Evolutionary conservation across 768 basidiomycete genomes (phyloP).

Genomic region (Nidularia pulvinata): DNA sequence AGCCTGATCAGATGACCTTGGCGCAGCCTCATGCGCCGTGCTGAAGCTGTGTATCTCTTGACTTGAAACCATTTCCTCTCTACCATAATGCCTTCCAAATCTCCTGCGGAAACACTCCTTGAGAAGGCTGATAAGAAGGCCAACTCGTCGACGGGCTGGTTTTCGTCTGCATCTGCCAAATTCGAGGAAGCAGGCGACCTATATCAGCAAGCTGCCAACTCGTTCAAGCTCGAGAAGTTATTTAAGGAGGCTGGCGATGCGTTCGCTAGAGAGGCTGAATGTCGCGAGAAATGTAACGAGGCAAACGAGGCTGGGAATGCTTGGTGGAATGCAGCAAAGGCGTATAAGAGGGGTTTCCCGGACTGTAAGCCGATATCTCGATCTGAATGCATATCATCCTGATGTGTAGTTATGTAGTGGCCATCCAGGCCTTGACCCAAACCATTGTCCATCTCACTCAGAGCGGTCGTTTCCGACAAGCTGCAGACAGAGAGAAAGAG

Average conservation of each 20-base stretch:
- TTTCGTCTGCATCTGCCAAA: conserved; percentile 80
- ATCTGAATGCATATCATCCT: not conserved
- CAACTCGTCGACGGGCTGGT: conserved; percentile 83
- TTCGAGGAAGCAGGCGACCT: conserved; percentile 97
- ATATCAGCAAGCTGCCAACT: conserved; percentile 92
- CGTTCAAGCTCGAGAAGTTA: conserved; percentile 89
- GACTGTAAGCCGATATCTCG: conserved; percentile 60
- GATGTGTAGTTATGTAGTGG: conserved; percentile 53
- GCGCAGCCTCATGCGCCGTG: too few species aligned
- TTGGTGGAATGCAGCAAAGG: conserved; percentile 98
- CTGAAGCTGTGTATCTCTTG: too few species aligned
- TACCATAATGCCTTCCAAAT: conserved; percentile 68
- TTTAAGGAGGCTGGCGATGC: conserved; percentile 94
- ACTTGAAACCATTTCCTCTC: conserved; percentile 4
- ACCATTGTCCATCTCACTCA: conserved; percentile 84
- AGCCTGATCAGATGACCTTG: too few species aligned
- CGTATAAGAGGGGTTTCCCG: conserved; percentile 87
- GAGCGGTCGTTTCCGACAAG: conserved; percentile 92
- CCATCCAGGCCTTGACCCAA: conserved; percentile 82
- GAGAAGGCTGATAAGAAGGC: conserved; percentile 96
- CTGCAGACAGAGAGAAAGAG: conserved; percentile 97
- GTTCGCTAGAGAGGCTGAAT: conserved; percentile 93
- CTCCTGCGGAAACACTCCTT: conserved; percentile 70
- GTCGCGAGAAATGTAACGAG: conserved; percentile 87
- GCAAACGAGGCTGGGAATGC: conserved; percentile 95